phyloP scores from a whole-genome alignment of 1,284 basidiomycete species.

The Anthracocystis setariae region DNA sequence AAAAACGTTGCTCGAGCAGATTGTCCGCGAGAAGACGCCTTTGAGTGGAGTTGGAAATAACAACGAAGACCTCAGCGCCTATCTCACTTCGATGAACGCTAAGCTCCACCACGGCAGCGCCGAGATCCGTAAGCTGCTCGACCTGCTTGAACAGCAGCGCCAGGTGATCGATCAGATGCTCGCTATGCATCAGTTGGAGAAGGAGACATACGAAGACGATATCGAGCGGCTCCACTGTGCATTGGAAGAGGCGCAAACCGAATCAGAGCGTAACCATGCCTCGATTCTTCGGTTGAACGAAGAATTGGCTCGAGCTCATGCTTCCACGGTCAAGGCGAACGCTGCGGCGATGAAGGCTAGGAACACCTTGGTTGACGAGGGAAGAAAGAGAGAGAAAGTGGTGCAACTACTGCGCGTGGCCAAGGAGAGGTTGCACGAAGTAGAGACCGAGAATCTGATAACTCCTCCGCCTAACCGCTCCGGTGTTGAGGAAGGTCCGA shows the following conservation, averaged over 20 bases:
- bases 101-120: constrained; percentile 43
- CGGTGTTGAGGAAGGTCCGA: not conserved
- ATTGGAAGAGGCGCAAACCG: constrained; percentile 26
- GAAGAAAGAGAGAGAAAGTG: constrained; percentile 43
- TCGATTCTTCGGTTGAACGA: constrained; percentile 29
- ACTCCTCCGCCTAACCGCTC: not conserved
- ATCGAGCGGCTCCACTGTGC: constrained; percentile 43
- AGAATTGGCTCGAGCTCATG: constrained; percentile 47
- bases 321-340: constrained; percentile 30
- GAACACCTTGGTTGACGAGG: constrained; percentile 32
- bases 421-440: constrained; percentile 32
- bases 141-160: constrained; percentile 59
- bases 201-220: constrained; percentile 50
- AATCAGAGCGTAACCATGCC: constrained; percentile 24
- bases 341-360: constrained; percentile 40
- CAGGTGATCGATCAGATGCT: constrained; percentile 63
- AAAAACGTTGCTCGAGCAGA: constrained; percentile 53
- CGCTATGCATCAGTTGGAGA: constrained; percentile 55
- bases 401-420: constrained; percentile 28
- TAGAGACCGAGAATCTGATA: constrained; percentile 18
- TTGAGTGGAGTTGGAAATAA: constrained; percentile 42
- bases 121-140: constrained; percentile 59
- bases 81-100: constrained; percentile 48
- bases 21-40: constrained; percentile 57
- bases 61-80: constrained; percentile 42